Base-by-base conservation (phyloP, 78 protist species). In the Polysphondylium violaceum region DNA sequence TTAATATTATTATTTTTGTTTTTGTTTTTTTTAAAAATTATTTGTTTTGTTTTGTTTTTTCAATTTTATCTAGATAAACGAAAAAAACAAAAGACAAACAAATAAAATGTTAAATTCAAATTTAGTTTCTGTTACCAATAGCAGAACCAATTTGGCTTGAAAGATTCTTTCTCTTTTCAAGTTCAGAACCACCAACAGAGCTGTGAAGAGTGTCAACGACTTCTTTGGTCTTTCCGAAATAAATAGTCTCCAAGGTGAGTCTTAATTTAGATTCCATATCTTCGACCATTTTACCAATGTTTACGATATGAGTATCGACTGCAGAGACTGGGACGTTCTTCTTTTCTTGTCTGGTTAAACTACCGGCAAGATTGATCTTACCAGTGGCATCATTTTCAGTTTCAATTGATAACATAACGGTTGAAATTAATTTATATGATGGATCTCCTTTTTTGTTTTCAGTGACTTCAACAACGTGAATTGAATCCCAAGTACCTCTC, bases 201-300 rank as follows among this genome's bases (percentile, higher is more conserved):
- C 53, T 40, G 64, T 85, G 85, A 40, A 91, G 71, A 6, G 63
- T 77, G 85, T 81, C 74, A 64, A 95, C 95, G 12, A 97, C 93
- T 58, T 97, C 98, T 83, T 92, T 92, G 41, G 99, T 97, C 93
- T 96, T 96, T 40, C 97, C 98, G 93, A 98, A 98, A 94, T 98
- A 98, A 68, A 98, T 97, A 53, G 90, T 79, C 31, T 98, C 92
- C 47, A 98, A 90, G 56, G 96, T 86, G 71, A 59, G 88, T 47
- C 99, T 78, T 88, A 98, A 58, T 44, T 79, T 75, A 41, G 67
- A 85, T 86, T 98, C 99, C 97, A 97, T 97, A 31, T 97, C 96
- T 83, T 98, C 99, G 31, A 98, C 94, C 97, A 98, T 97, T 69
- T 61, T 50, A 33, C 99, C 99, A 56, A 98, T 96, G 98, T 98